These are phyloP conservation scores for Scedosporium boydii DNA, from an alignment of 2,329 filamentous ascomycete species.

Conservation along the genomic window DNA sequence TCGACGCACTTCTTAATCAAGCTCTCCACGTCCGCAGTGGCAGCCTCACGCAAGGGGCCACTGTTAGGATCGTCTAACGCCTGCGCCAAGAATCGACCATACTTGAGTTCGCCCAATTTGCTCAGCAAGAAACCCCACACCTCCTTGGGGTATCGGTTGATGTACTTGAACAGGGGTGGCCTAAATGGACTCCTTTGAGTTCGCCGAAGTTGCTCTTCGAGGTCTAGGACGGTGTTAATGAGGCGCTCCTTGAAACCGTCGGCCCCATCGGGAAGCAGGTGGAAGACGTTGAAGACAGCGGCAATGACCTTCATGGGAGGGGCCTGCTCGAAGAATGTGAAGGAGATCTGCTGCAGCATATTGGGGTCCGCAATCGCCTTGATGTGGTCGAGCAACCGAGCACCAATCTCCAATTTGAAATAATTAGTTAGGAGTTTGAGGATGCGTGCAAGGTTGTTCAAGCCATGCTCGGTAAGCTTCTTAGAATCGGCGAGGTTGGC, in stretches of 20 bases:
- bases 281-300: conserved; percentile 93
- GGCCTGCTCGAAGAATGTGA: conserved; percentile 89
- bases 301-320: conserved; percentile 89
- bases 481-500: conserved; percentile 93
- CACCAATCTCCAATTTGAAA: conserved; percentile 97
- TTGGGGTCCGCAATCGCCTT: conserved; percentile 77
- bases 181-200: conserved; percentile 91
- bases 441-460: conserved; percentile 84
- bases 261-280: conserved; percentile 83
- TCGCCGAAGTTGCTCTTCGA: conserved; percentile 75
- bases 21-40: conserved; percentile 62
- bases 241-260: conserved; percentile 85
- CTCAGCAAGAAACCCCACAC: conserved; percentile 72
- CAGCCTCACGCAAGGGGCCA: conserved; percentile 61
- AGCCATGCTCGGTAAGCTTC: conserved; percentile 74
- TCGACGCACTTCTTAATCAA: conserved; percentile 62
- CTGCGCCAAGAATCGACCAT: conserved; percentile 86
- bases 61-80: conserved; percentile 70
- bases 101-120: conserved; percentile 73
- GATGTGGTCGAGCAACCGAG: conserved; percentile 86
- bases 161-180: conserved; percentile 79
- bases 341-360: conserved; percentile 80
- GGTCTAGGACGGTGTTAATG: conserved; percentile 78
- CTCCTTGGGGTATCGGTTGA: conserved; percentile 87
- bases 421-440: conserved; percentile 92